A percentile compares a stretch with the other conserved stretches of the same genome.
phyloP scores from a whole-genome alignment of 2,329 filamentous ascomycete genomes.

The Aspergillus neotritici region DNA sequence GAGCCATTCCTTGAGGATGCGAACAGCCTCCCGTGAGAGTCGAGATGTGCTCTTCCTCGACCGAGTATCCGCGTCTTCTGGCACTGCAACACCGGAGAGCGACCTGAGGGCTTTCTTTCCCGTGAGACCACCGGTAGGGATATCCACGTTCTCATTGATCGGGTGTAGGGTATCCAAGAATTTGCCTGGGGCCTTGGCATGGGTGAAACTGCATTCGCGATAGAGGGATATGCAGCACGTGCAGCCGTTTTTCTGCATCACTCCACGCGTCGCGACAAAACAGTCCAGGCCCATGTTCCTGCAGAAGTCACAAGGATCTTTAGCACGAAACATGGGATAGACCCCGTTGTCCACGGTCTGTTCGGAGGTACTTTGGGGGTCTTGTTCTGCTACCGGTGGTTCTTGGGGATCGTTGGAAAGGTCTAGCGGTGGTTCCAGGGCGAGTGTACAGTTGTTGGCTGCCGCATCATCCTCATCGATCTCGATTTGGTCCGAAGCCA shows the following conservation, averaged over 20 bases:
- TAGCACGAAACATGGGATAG: constrained; percentile 42
- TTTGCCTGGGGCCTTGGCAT: constrained; percentile 36
- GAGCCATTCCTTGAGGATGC: constrained; percentile 79
- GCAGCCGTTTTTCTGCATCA: constrained; percentile 39
- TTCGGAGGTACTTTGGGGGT: constrained; percentile 7
- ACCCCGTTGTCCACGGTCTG: constrained; percentile 25
- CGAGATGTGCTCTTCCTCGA: constrained; percentile 63
- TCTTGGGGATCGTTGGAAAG: constrained; percentile 30
- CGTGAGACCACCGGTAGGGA: constrained; percentile 34
- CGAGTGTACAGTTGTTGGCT: constrained; percentile 37
- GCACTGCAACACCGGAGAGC: constrained; percentile 27
- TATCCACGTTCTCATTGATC: constrained; percentile 39
- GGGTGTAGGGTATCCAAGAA: constrained; percentile 42
- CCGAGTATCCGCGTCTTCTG: constrained; percentile 35
- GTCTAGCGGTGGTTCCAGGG: constrained; percentile 37
- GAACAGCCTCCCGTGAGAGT: constrained; percentile 74
- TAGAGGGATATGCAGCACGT: constrained; percentile 46
- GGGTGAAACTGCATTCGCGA: constrained; percentile 44
- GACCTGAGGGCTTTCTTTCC: constrained; percentile 40
- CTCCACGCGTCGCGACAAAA: constrained; percentile 41
- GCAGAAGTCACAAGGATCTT: constrained; percentile 44
- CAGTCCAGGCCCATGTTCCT: constrained; percentile 43
- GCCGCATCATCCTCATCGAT: constrained; percentile 32
- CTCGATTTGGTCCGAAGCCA: constrained; percentile 35
- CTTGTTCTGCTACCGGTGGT: constrained; percentile 11